Conservation (phyloP, 352 stramenopile species). For the Heterotrichella gracilis region DNA sequence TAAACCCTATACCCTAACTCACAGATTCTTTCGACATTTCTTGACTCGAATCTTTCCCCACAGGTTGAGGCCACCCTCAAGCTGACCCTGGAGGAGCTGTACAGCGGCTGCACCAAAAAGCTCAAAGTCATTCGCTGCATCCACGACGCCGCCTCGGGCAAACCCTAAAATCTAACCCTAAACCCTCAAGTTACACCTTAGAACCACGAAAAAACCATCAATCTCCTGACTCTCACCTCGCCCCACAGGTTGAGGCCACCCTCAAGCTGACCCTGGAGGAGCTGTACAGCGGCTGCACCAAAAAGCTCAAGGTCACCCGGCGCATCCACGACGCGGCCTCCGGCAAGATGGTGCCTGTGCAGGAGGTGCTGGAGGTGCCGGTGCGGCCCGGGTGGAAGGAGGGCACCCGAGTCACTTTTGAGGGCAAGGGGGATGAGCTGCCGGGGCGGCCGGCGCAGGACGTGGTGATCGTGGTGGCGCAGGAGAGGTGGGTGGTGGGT, state of each 20-base stretch:
- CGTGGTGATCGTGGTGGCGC: too few relatives aligned
- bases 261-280: conserved; percentile 47
- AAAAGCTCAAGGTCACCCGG: conserved; percentile 40
- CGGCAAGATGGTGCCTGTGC: conserved; percentile 25
- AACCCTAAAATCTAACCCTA: too few relatives aligned
- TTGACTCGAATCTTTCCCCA: too few relatives aligned
- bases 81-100: conserved; percentile 54
- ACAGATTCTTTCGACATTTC: too few relatives aligned
- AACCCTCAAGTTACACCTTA: too few relatives aligned
- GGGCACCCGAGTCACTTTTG: conserved; percentile 40
- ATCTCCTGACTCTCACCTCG: too few relatives aligned
- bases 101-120: conserved; percentile 41
- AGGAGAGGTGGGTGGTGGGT: too few relatives aligned
- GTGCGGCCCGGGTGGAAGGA: conserved; percentile 64
- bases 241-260: conserved; percentile 30
- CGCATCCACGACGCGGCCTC: conserved; percentile 25
- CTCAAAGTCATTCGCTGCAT: conserved; percentile 39
- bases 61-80: conserved; percentile 33
- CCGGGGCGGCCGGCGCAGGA: too few relatives aligned
- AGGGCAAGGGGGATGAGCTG: conserved; percentile 28
- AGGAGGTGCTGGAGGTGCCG: conserved; percentile 42
- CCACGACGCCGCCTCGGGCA: too few relatives aligned
- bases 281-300: conserved; percentile 47
- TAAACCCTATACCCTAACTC: too few relatives aligned
- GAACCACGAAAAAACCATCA: too few relatives aligned